Evolutionary conservation across 306 rosid species (phyloP), one percentile per base, ranked within the genome.

Genomic region (Styphnolobium japonicum): DNA sequence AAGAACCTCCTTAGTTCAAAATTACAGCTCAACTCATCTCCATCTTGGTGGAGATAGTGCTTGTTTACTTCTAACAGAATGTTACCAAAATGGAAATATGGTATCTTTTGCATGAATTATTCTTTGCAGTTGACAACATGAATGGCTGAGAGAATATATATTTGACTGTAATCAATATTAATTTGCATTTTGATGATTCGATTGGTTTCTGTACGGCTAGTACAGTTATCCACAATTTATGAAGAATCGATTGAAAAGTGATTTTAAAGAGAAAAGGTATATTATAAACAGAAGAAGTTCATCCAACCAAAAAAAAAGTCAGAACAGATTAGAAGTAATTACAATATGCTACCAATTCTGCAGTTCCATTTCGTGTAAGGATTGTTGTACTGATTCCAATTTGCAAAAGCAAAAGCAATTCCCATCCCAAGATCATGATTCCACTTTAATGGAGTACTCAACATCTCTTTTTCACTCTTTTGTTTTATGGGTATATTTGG

Each of bases 51-150:
- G 3, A 62, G 34, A 29, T 60, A 14, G 57, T 61, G 71, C 61
- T 61, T 75, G 49, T 29, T 57, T 57, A 36, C 62, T 62, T 62
- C 34, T 10, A 31, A 4, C 6, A 11, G 52, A 49, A 49, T 64
- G 73, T 51, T 49, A 49, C 73, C n/a, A 64, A 76, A 15, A 6
- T 22, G 65, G 73, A 71, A 76, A 51, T 63, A 14, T 64, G 36
- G 14, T 33, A 75, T 29, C 36, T 61, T 61, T 75, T 31, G 37
- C 25, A 33, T 27, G 23, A 51, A 48, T 33, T 58, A 40, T 57
- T 73, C 56, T 40, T 9, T 23, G 75, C 45, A 39, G 75, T 65
- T 64, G 81, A 63, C 73, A 76, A 76, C n/a, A n/a, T 27, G 22
- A 66, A 55, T 16, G 52, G 67, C 10, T 49, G 16, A 53, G 31